Conservation (phyloP, 495 filamentous ascomycete genomes). For the Lophium mytilinum region DNA sequence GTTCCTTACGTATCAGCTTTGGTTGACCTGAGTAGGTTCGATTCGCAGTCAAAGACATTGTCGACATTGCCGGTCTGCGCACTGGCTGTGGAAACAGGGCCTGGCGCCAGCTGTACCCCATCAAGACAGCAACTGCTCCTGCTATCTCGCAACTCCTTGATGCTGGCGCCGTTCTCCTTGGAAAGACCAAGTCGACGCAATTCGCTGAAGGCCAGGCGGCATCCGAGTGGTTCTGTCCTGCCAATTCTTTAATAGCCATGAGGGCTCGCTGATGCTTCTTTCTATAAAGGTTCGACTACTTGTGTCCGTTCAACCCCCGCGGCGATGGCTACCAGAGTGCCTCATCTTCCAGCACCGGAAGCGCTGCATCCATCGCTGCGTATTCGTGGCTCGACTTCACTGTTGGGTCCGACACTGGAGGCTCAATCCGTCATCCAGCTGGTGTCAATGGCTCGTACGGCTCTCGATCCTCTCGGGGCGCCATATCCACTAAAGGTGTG, state of each 20-base stretch:
- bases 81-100: no score
- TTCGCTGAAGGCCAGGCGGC: background rate
- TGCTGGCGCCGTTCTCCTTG: slow-evolving; percentile 2
- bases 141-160: background rate
- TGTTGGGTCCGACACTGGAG: background rate
- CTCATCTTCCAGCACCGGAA: background rate
- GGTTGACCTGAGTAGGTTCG: no score
- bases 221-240: background rate
- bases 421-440: background rate
- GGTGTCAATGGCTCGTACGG: background rate
- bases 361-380: background rate
- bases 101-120: no score
- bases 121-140: background rate
- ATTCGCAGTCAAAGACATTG: no score
- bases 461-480: no score
- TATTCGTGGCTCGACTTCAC: slow-evolving; percentile 8
- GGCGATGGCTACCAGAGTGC: slow-evolving; percentile 10
- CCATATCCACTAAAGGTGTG: no score
- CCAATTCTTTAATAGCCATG: no score
- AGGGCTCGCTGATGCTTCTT: no score
- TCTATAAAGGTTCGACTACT: no score
- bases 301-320: slow-evolving; percentile 5
- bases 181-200: slow-evolving; percentile 3
- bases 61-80: no score
- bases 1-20: no score